Base-by-base conservation (phyloP, 306 rosid species). In the Phaseolus lunatus region DNA sequence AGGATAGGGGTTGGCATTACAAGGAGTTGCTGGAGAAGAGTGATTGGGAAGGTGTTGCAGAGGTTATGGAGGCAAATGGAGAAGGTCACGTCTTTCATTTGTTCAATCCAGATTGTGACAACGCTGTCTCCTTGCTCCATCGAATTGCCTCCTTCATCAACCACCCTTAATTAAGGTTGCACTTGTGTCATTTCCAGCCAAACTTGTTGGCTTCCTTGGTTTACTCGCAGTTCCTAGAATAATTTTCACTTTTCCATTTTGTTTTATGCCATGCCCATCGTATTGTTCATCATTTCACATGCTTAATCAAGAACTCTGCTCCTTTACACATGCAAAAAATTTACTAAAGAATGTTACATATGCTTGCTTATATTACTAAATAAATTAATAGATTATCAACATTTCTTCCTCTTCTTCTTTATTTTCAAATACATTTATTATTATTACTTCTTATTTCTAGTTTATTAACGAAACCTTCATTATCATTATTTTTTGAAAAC, bases 51-150 rank as follows among this genome's bases (percentile, higher is more conserved):
- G 98, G 97, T 1, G 54, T 3, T 22, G 89, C 81, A 0, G 56
- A 49, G 23, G 56, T 49, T 8, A n/a, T 7, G 9, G 56, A 49
- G 56, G 23, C 56, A 2, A 62, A 75, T 3, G 96, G 63, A 7
- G 90, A 90, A 48, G 80, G 24, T 0, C 98, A 93, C n/a, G 87
- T 84, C 35, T 93, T 89, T 37, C 97, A 91, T 71, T 78, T 91
- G 87, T 1, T 67, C 14, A 78, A 87, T 13, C 90, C 92, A 1
- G 58, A 9, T 0, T 54, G 76, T 31, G 85, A 87, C 4, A 85
- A 56, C 0, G 90, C 90, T 44, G 2, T 2, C 5, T 62, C 22
- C 5, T 41, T 93, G 86, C 68, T 89, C 5, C 11, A 61, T n/a
- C 66, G 73, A 47, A 35, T 90, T 5, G 88, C 58, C 13, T 61